A percentile compares a stretch with the other conserved stretches of the same genome.
Evolutionary conservation across 257 asterid species (phyloP).

Genomic region (Echites panduratus): DNA sequence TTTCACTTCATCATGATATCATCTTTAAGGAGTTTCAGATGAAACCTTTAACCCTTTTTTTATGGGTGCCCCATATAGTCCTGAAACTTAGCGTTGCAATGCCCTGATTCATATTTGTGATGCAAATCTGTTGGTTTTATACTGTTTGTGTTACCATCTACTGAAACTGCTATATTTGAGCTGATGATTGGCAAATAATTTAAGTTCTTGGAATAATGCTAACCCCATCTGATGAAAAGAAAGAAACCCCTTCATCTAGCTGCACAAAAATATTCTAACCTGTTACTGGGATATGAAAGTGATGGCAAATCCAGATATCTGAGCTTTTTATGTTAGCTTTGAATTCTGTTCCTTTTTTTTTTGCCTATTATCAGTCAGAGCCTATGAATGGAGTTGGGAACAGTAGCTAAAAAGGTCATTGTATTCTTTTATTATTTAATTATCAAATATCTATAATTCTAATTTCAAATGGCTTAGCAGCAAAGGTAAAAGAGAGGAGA

Average conservation of each 20-base stretch:
- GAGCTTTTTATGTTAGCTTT: background rate
- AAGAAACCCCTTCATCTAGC: background rate
- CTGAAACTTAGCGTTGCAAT: background rate
- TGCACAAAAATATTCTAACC: background rate
- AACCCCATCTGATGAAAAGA: background rate
- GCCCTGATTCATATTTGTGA: background rate
- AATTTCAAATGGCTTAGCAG: background rate
- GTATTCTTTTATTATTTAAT: background rate
- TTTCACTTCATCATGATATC: constrained; percentile 49
- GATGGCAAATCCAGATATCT: background rate
- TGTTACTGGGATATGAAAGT: background rate
- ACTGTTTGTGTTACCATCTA: background rate
- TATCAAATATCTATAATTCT: background rate
- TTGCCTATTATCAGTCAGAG: background rate
- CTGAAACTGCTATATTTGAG: background rate
- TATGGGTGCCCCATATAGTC: background rate
- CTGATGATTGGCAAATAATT: background rate
- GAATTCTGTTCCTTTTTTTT: background rate
- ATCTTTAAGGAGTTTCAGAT: constrained; percentile 42
- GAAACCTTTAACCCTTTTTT: background rate
- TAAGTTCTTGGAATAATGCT: background rate
- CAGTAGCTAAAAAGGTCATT: background rate
- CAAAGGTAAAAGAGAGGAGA: background rate
- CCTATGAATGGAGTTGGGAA: background rate
- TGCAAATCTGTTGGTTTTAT: background rate